Conservation (phyloP, 352 stramenopile genomes). For the Peronospora farinosa region DNA sequence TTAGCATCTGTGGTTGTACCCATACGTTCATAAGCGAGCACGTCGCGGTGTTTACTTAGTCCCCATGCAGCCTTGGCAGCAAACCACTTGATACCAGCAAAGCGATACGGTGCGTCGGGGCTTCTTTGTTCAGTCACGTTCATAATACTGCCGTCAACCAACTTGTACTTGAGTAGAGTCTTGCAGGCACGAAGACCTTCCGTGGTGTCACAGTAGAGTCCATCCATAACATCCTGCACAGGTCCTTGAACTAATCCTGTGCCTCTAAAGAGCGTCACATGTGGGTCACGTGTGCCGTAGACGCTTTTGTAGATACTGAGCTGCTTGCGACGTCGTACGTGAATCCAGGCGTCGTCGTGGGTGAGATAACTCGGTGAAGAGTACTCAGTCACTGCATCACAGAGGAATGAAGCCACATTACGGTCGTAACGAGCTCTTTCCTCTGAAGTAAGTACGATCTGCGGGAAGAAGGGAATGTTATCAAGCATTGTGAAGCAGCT, state of each 20-base stretch:
- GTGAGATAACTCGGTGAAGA: slow-evolving; percentile 25
- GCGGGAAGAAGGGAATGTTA: slow-evolving; percentile 26
- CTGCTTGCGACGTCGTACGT: slow-evolving; percentile 30
- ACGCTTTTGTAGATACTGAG: slow-evolving; percentile 48
- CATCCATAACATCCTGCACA: slow-evolving; percentile 40
- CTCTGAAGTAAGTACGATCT: slow-evolving; percentile 32
- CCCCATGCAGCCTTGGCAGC: slow-evolving; percentile 35
- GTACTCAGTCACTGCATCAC: slow-evolving; percentile 35
- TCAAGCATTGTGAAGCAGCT: slow-evolving; percentile 22
- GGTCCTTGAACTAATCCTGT: slow-evolving; percentile 31
- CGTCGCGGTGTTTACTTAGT: slow-evolving; percentile 34
- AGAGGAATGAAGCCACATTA: slow-evolving; percentile 35
- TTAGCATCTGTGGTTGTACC: slow-evolving; percentile 41
- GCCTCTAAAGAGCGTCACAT: slow-evolving; percentile 39
- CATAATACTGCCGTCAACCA: slow-evolving; percentile 39
- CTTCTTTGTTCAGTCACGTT: slow-evolving; percentile 34
- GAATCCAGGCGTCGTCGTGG: slow-evolving; percentile 39
- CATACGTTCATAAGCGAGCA: slow-evolving; percentile 48
- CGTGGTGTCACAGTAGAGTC: slow-evolving; percentile 43
- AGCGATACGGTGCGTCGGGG: slow-evolving; percentile 31
- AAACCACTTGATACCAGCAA: slow-evolving; percentile 50
- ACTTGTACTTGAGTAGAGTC: slow-evolving; percentile 39
- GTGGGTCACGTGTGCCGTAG: slow-evolving; percentile 33
- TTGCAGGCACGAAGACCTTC: slow-evolving; percentile 37
- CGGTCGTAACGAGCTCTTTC: slow-evolving; percentile 34